These are phyloP conservation scores for Hysterium pulicare DNA, from an alignment of 2,329 filamentous ascomycete species.

Conservation along the genomic window DNA sequence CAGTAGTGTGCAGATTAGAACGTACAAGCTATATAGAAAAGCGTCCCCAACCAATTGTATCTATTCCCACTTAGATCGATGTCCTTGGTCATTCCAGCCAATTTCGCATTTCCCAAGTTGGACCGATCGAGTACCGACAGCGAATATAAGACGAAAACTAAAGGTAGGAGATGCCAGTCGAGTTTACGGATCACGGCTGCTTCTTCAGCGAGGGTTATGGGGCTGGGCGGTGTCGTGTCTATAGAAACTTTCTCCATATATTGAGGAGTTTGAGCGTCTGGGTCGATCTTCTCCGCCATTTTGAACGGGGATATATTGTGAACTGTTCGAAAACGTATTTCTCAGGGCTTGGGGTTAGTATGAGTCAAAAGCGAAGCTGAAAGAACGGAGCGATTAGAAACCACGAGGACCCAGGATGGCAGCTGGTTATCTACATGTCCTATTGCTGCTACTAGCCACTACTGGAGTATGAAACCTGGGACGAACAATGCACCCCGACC, in stretches of 20 bases:
- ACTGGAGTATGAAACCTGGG: no score
- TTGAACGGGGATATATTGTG: no score
- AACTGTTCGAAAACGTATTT: no score
- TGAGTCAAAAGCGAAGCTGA: no score
- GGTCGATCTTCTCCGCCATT: background rate
- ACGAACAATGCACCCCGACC: no score
- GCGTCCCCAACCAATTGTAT: conserved; percentile 52
- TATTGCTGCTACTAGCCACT: no score
- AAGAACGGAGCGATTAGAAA: no score
- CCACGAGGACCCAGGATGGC: no score
- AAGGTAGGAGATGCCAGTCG: conserved; percentile 1
- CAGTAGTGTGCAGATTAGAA: conserved; percentile 28
- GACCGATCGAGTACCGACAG: conserved; percentile 49
- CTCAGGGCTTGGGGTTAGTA: no score
- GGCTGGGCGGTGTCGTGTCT: background rate
- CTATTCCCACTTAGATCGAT: conserved; percentile 46
- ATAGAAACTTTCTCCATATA: background rate
- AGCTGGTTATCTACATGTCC: no score
- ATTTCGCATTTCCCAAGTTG: conserved; percentile 54
- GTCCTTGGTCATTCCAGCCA: conserved; percentile 52
- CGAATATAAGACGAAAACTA: conserved; percentile 23
- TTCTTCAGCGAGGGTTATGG: background rate
- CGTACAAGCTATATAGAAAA: conserved; percentile 51
- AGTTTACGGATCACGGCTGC: conserved; percentile 1
- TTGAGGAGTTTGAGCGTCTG: background rate